These are phyloP conservation scores for Heliophila coronopifolia DNA, from an alignment of 441 rosid species.

Conservation along the genomic window DNA sequence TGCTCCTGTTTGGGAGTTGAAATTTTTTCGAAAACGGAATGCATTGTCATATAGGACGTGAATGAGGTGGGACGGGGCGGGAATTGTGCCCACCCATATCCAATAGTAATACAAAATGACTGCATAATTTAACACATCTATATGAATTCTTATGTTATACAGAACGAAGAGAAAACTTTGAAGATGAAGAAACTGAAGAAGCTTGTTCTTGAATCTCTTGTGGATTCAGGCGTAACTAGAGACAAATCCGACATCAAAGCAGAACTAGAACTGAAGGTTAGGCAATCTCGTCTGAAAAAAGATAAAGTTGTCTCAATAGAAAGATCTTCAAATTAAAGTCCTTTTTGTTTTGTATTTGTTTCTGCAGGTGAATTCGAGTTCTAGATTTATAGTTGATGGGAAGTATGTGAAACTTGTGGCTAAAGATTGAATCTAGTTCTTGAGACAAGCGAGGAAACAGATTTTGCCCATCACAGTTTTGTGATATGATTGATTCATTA, in stretches of 20 bases:
- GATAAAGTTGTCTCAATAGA: too few relatives aligned
- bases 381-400: slow-evolving; percentile 48
- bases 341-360: background rate
- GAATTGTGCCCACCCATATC: too few relatives aligned
- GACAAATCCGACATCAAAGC: slow-evolving; percentile 38
- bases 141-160: slow-evolving; percentile 21
- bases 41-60: too few relatives aligned
- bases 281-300: slow-evolving; percentile 19
- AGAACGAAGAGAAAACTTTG: slow-evolving; percentile 60
- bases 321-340: background rate
- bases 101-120: background rate
- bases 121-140: background rate
- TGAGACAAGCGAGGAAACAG: slow-evolving; percentile 1
- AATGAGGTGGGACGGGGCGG: too few relatives aligned
- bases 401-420: slow-evolving; percentile 53
- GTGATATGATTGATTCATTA: slow-evolving; percentile 13
- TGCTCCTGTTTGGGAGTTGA: too few relatives aligned
- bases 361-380: slow-evolving; percentile 58
- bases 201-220: slow-evolving; percentile 42
- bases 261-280: slow-evolving; percentile 61
- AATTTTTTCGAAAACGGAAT: too few relatives aligned
- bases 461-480: slow-evolving; percentile 17
- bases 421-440: slow-evolving; percentile 31
- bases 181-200: slow-evolving; percentile 71
- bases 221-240: slow-evolving; percentile 40